Conservation (phyloP, 2,329 filamentous ascomycete species). For the Diaporthe nobilis region DNA sequence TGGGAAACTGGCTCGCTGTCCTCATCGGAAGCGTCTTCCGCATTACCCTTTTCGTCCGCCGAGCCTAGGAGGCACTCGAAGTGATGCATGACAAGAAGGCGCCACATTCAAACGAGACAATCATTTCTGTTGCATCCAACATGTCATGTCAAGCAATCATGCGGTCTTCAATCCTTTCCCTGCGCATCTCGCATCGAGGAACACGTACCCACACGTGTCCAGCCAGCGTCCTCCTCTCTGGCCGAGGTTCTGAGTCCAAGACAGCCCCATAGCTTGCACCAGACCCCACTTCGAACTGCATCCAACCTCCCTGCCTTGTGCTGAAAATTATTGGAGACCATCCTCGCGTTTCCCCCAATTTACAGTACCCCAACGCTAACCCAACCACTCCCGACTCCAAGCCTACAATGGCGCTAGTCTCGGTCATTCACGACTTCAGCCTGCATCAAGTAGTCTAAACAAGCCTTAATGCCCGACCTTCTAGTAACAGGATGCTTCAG, state of each 20-base stretch:
- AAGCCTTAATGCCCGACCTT: too few relatives aligned
- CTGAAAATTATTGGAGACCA: background rate
- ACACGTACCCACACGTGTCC: background rate
- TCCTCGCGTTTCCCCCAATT: background rate
- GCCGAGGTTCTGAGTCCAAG: background rate
- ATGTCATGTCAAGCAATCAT: background rate
- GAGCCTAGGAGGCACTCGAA: background rate
- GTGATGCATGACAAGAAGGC: background rate
- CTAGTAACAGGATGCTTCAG: too few relatives aligned
- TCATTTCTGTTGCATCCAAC: background rate
- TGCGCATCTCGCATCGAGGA: background rate
- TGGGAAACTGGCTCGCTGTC: conserved; percentile 48
- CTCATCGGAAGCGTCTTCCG: conserved; percentile 51
- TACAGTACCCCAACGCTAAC: background rate
- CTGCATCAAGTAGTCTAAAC: too few relatives aligned
- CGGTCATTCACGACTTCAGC: too few relatives aligned
- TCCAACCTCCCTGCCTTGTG: background rate
- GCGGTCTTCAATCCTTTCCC: background rate
- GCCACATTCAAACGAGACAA: background rate
- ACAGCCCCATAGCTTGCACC: background rate
- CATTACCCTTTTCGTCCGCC: conserved; percentile 45
- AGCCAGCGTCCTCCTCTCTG: background rate
- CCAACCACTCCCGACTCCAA: background rate
- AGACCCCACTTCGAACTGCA: background rate
- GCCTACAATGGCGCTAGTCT: background rate